Conservation (phyloP, 148 eudicot genomes). For the Euryodendron excelsum region DNA sequence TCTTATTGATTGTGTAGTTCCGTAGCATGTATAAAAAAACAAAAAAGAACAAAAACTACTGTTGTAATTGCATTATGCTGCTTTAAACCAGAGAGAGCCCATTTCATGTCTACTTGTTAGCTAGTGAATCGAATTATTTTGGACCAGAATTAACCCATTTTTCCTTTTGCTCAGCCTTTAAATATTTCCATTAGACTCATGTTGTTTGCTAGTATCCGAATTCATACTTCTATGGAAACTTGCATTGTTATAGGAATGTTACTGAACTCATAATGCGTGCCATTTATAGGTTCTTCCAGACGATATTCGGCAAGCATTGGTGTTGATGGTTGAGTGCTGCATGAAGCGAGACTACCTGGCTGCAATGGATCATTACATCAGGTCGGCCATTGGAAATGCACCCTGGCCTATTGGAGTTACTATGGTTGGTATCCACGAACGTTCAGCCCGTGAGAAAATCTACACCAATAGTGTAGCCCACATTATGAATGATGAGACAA, state of each 20-base stretch:
- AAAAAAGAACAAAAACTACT: too few species aligned
- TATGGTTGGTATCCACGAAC: constrained; percentile 99
- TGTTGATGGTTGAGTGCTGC: constrained; percentile 74
- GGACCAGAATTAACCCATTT: not conserved
- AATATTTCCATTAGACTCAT: not conserved
- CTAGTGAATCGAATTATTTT: not conserved
- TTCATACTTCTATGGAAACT: not conserved
- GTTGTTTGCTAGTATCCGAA: not conserved
- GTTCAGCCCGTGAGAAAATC: constrained; percentile 98
- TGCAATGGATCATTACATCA: constrained; percentile 94
- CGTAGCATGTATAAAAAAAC: too few species aligned
- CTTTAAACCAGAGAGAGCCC: too few species aligned
- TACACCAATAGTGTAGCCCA: constrained; percentile 97
- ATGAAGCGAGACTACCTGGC: constrained; percentile 84
- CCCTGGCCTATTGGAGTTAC: constrained; percentile 99
- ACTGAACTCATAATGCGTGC: not conserved
- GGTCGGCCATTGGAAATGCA: constrained; percentile 92
- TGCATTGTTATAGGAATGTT: not conserved
- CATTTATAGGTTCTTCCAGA: constrained; percentile 64
- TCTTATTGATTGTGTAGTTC: not conserved
- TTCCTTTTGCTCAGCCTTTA: not conserved
- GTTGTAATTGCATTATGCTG: too few species aligned
- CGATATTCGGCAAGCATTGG: constrained; percentile 71
- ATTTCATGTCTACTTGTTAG: too few species aligned
- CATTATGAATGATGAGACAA: constrained; percentile 96